Evolutionary conservation across 2,329 filamentous ascomycete species (phyloP).

Genomic region (Aureobasidium sp.): DNA sequence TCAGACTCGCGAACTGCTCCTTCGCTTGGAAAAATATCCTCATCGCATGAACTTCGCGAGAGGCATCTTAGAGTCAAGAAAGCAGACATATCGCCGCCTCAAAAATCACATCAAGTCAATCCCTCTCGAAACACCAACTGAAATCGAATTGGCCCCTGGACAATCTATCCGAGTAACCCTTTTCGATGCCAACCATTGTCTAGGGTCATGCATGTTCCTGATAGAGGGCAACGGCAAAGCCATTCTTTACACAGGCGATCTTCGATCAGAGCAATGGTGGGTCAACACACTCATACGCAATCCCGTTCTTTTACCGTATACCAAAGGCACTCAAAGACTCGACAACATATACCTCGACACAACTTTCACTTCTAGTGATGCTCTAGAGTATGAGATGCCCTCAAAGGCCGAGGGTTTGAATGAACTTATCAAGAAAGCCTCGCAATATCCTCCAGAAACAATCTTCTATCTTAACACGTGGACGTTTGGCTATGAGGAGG

Average conservation of each 20-base stretch:
- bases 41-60: slow-evolving; percentile 74
- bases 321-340: slow-evolving; percentile 54
- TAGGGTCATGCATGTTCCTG: slow-evolving; percentile 85
- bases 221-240: slow-evolving; percentile 66
- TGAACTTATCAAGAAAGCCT: slow-evolving; percentile 63
- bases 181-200: slow-evolving; percentile 86
- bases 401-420: slow-evolving; percentile 65
- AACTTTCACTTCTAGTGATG: slow-evolving; percentile 54
- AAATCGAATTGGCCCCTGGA: slow-evolving; percentile 62
- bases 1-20: slow-evolving; percentile 68
- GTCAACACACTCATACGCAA: slow-evolving; percentile 63
- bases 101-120: slow-evolving; percentile 66
- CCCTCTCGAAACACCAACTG: slow-evolving; percentile 70
- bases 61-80: slow-evolving; percentile 65
- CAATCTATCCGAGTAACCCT: slow-evolving; percentile 70
- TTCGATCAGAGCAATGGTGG: slow-evolving; percentile 81
- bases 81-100: slow-evolving; percentile 69
- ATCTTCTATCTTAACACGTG: slow-evolving; percentile 78
- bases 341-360: slow-evolving; percentile 87
- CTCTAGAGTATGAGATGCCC: slow-evolving; percentile 44
- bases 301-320: slow-evolving; percentile 67
- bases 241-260: slow-evolving; percentile 81
- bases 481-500: slow-evolving; percentile 91
- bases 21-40: slow-evolving; percentile 69
- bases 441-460: slow-evolving; percentile 60